Conservation (phyloP, 2,329 filamentous ascomycete species). For the Fusarium odoratissimum region DNA sequence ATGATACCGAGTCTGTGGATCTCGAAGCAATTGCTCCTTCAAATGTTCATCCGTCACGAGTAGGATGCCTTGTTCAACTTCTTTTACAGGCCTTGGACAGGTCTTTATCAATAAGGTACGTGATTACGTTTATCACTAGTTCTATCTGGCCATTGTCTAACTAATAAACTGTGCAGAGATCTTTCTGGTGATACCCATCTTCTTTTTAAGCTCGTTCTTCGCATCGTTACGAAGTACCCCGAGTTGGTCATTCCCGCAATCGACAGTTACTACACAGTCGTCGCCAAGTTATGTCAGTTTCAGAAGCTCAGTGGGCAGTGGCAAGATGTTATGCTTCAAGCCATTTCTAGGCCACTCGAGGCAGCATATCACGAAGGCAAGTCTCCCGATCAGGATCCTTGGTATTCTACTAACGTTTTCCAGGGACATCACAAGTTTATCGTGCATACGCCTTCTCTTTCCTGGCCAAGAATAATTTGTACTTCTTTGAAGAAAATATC, state of each 20-base stretch:
- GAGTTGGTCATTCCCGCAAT: slow-evolving; percentile 40
- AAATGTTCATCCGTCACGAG: slow-evolving; percentile 45
- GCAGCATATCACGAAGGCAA: slow-evolving; percentile 33
- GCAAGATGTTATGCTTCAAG: slow-evolving; percentile 42
- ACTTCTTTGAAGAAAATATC: slow-evolving; percentile 56
- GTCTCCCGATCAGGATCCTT: background rate
- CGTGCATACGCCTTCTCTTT: slow-evolving; percentile 44
- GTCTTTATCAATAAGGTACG: slow-evolving; percentile 42
- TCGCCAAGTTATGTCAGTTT: slow-evolving; percentile 52
- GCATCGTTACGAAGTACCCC: slow-evolving; percentile 42
- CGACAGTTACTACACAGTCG: slow-evolving; percentile 54
- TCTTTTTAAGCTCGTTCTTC: slow-evolving; percentile 53
- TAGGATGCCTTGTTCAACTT: slow-evolving; percentile 52
- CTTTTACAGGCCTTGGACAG: slow-evolving; percentile 51
- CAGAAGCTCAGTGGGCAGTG: slow-evolving; percentile 32
- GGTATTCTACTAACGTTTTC: slow-evolving; percentile 8
- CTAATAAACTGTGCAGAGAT: slow-evolving; percentile 17
- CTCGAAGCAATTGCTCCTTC: slow-evolving; percentile 51
- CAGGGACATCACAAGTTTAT: slow-evolving; percentile 28
- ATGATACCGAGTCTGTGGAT: slow-evolving; percentile 55
- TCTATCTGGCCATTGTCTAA: slow-evolving; percentile 24
- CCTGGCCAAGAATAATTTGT: slow-evolving; percentile 47
- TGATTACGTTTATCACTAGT: background rate
- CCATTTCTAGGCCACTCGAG: slow-evolving; percentile 48
- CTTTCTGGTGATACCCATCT: slow-evolving; percentile 41